Base-by-base conservation (phyloP, 495 filamentous ascomycete species). In the Daldinia grandis region DNA sequence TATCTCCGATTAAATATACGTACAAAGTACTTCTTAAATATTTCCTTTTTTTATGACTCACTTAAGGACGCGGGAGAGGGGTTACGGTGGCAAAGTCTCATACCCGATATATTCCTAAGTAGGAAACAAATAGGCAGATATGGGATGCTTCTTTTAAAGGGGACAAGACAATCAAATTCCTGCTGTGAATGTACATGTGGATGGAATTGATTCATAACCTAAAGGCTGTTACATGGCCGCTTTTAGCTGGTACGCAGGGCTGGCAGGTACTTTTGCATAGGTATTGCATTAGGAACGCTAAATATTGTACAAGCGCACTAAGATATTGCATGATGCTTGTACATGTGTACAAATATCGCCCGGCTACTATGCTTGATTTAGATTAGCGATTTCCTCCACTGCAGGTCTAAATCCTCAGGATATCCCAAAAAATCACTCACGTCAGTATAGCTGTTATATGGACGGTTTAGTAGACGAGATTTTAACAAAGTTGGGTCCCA, bases 221-320 rank as follows among this genome's bases (percentile, higher is more conserved):
- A 42, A 33, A 35, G 14, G 61, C 49, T 35, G 58, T 73, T 66
- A 73, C 62, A 65, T 69, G 70, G 70, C 61, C 58, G 58, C 65
- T 66, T 73, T 69, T 69, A 64, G 50, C 15, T 24, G 4, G 19
- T 47, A 42, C 38, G 8, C 15, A 44, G 17, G 40, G 40, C 40
- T 44, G 17, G 15, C 17, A 27, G 33, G 55, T 66, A 62, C 57
- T 28, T 44, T 51, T 59, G 38, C 68, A 70, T 70, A 62, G 4
- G 10, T 2, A 33, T 51, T n/a, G 60, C 55, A 57, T 31, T 51
- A 61, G 15, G 14, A 3, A 30, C 38, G 7, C 27, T 31, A 35
- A 60, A 53, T 14, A 69, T 62, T 56, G 49, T 25, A 56, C 61
- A 64, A 64, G 44, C 37, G 47, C 19, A 28, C 53, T 37, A 30